These are phyloP conservation scores for Colletotrichum theobromicola DNA, from an alignment of 2,329 filamentous ascomycete species.

Conservation along the genomic window DNA sequence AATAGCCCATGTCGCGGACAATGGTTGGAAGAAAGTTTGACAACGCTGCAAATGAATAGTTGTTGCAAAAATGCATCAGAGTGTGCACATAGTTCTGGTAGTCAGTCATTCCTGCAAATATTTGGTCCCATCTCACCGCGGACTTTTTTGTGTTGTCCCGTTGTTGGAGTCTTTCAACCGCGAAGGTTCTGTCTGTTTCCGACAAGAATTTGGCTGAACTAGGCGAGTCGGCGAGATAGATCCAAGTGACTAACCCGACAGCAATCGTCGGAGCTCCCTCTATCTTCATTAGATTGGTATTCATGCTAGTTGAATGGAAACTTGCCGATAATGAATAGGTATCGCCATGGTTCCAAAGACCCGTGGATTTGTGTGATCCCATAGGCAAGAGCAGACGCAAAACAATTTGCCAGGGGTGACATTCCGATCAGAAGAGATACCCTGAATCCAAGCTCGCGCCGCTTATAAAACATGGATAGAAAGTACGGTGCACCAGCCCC, in stretches of 20 bases:
- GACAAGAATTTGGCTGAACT: slow-evolving; percentile 32
- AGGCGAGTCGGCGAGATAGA: slow-evolving; percentile 35
- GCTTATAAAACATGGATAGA: slow-evolving; percentile 37
- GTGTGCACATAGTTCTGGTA: slow-evolving; percentile 41
- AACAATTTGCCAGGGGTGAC: slow-evolving; percentile 36
- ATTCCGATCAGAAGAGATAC: slow-evolving; percentile 30
- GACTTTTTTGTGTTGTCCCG: slow-evolving; percentile 23
- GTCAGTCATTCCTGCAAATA: slow-evolving; percentile 36
- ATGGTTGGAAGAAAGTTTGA: slow-evolving; percentile 48
- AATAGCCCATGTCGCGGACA: slow-evolving; percentile 43
- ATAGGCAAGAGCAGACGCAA: slow-evolving; percentile 37
- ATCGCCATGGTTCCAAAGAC: slow-evolving; percentile 30
- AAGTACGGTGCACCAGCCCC: slow-evolving; percentile 33
- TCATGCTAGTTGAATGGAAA: slow-evolving; percentile 17
- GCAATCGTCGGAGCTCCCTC: slow-evolving; percentile 34
- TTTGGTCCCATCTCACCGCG: slow-evolving; percentile 31
- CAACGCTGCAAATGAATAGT: slow-evolving; percentile 40
- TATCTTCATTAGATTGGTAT: slow-evolving; percentile 5
- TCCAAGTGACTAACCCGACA: slow-evolving; percentile 31
- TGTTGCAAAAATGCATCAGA: slow-evolving; percentile 43
- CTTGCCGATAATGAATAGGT: slow-evolving; percentile 32
- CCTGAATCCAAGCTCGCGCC: slow-evolving; percentile 34
- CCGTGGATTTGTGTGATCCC: slow-evolving; percentile 33
- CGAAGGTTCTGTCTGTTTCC: slow-evolving; percentile 28
- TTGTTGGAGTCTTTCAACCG: slow-evolving; percentile 25